phyloP scores from a whole-genome alignment of 2,329 filamentous ascomycete genomes.

The Drechslerella dactyloides region DNA sequence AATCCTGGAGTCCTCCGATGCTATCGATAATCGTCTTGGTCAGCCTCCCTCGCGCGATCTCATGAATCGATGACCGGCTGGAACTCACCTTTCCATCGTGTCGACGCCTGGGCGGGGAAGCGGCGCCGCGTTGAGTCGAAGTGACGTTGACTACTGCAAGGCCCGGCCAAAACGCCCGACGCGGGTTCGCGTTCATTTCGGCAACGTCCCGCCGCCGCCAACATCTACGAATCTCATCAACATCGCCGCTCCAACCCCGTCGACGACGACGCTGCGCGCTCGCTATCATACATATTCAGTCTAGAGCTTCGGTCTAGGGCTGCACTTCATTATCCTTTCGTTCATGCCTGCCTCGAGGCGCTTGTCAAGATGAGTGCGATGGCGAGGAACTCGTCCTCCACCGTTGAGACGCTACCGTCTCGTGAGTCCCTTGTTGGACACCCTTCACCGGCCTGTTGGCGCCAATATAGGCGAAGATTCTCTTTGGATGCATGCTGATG shows the following conservation, averaged over 20 bases:
- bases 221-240: background rate
- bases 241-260: background rate
- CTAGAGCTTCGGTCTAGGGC: background rate
- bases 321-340: background rate
- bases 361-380: slow-evolving; percentile 32
- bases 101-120: background rate
- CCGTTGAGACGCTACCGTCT: slow-evolving; percentile 33
- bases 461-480: background rate
- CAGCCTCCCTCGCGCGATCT: no score
- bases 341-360: slow-evolving; percentile 19
- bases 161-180: slow-evolving; percentile 1
- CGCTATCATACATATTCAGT: background rate
- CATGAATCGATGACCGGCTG: background rate
- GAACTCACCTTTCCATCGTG: background rate
- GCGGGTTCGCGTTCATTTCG: slow-evolving; percentile 22
- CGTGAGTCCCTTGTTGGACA: slow-evolving; percentile 18
- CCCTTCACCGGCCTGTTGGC: no score
- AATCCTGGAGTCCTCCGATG: no score
- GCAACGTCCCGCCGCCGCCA: background rate
- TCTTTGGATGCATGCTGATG: background rate
- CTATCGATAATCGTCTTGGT: no score
- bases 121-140: slow-evolving; percentile 18
- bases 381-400: slow-evolving; percentile 20
- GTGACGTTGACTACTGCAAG: slow-evolving; percentile 5
- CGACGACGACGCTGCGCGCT: background rate